phyloP scores from a whole-genome alignment of 1,139 yeast genomes.

The Candida sp. region DNA sequence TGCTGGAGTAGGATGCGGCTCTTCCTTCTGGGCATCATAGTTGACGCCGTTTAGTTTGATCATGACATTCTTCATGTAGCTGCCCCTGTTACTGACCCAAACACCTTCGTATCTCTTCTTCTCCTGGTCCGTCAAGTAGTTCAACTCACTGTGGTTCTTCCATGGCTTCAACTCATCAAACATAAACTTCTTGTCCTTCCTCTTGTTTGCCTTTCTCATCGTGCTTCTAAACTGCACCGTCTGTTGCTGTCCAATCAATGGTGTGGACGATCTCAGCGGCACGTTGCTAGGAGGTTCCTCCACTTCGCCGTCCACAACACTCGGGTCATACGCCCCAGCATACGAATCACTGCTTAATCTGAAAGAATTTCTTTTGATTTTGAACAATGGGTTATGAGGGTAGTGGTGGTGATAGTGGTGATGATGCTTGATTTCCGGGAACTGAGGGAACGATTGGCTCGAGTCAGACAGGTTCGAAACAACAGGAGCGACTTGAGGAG shows the following conservation, averaged over 20 bases:
- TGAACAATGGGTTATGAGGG: conserved; percentile 15
- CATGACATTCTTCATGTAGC: conserved; percentile 52
- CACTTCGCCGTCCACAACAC: conserved; percentile 15
- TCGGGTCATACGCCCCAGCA: conserved; percentile 19
- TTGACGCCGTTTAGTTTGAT: conserved; percentile 37
- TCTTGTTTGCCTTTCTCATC: conserved; percentile 61
- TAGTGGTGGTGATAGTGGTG: conserved; percentile 6
- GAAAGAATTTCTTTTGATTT: conserved; percentile 17
- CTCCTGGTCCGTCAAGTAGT: conserved; percentile 69
- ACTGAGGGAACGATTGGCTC: conserved; percentile 26
- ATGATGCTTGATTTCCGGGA: conserved; percentile 24
- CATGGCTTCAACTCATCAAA: conserved; percentile 96
- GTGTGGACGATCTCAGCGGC: conserved; percentile 17
- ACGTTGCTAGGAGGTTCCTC: conserved; percentile 9
- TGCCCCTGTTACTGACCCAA: conserved; percentile 88
- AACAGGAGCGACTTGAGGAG: conserved; percentile 6
- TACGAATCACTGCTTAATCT: conserved; percentile 18
- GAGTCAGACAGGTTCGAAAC: neutral
- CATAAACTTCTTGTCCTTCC: conserved; percentile 42
- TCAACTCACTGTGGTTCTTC: conserved; percentile 80
- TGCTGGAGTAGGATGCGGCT: conserved; percentile 19
- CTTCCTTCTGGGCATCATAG: conserved; percentile 17
- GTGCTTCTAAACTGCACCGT: conserved; percentile 63
- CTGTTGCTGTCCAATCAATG: conserved; percentile 17
- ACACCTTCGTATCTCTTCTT: conserved; percentile 89